Base-by-base conservation (phyloP, 768 basidiomycete species). In the Saitozyma sp. region DNA sequence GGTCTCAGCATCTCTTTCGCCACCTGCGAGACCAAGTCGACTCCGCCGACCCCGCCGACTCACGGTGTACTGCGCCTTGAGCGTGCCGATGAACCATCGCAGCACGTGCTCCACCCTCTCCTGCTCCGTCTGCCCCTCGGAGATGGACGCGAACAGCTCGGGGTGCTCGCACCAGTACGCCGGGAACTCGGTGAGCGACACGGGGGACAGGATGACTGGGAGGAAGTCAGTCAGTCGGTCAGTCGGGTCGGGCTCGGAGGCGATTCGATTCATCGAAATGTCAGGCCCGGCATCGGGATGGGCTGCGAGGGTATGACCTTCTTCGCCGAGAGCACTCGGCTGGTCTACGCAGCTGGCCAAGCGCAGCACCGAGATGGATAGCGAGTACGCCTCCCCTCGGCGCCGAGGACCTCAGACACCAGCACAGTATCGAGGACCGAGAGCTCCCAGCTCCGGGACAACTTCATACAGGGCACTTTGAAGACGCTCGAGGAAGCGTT, bases 141-240 rank as follows among this genome's bases (percentile, higher is more conserved):
- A 86, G 76, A 97, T 97, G 19, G 86, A 86, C 4, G 92, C 86
- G 74, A 99, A 97, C 58, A 92, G 82, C 58, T 88, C 88, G 37
- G 92, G 92, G 55, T 90, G 89, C 78, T 98, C 95, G 75, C 92
- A 91, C 95, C 95, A 98, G 80, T 98, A 96, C 0, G 93, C 93
- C 64, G 92, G 91, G 76, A 90, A 96, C 79, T 94, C 92, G 0
- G 92, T 94, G 55, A 95, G 84, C 2, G 92, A 95, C 5, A 88
- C 86, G 9, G 91, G 92, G 0, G 90, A 92, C 52, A 95, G 85
- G 66, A 97, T 96, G 82, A 97, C 75, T 76, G 49, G 10, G 48
- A 39, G 54, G 41, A 9, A 13, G 19, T 50, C 29, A 29, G 29
- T 29, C n/a, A n/a, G n/a, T n/a, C n/a, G n/a, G n/a, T n/a, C n/a